phyloP scores from a whole-genome alignment of 2,329 filamentous ascomycete genomes.

The Aaosphaeria pasadenensis region DNA sequence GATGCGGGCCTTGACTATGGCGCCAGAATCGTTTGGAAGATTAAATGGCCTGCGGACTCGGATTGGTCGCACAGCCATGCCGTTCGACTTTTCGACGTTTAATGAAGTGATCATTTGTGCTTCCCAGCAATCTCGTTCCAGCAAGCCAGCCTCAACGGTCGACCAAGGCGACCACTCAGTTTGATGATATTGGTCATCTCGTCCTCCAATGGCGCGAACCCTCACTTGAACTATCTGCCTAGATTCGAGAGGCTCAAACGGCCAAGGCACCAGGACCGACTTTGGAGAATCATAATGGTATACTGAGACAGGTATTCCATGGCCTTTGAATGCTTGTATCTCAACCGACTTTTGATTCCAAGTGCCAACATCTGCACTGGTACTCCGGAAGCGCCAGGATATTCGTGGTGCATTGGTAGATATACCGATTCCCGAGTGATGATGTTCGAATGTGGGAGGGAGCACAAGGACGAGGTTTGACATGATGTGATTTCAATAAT shows the following conservation, averaged over 20 bases:
- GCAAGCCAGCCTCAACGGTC: neutral
- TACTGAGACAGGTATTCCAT: conserved; percentile 15
- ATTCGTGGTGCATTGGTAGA: neutral
- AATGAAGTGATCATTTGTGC: neutral
- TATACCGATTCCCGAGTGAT: neutral
- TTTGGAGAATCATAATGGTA: conserved; percentile 24
- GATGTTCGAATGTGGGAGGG: neutral
- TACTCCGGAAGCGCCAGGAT: neutral
- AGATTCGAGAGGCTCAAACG: conserved; percentile 27
- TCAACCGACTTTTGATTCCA: conserved; percentile 32
- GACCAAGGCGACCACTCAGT: neutral
- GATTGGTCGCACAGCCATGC: conserved; percentile 31
- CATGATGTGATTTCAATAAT: too few species aligned
- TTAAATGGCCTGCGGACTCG: conserved; percentile 32
- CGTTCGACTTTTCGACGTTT: conserved; percentile 16
- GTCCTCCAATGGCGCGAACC: conserved; percentile 23
- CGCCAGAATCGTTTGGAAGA: conserved; percentile 12
- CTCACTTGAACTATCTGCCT: conserved; percentile 25
- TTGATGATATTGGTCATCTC: conserved; percentile 1
- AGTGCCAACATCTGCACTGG: too few species aligned
- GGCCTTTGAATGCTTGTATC: conserved; percentile 27
- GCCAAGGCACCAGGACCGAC: conserved; percentile 48
- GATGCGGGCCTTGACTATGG: conserved; percentile 2
- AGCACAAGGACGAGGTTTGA: too few species aligned
- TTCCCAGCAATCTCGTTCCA: neutral